Percentiles rank a stretch among this genome's conserved stretches.
Evolutionary conservation across 2,329 filamentous ascomycete species (phyloP).

Genomic region (Fusarium robinianum): DNA sequence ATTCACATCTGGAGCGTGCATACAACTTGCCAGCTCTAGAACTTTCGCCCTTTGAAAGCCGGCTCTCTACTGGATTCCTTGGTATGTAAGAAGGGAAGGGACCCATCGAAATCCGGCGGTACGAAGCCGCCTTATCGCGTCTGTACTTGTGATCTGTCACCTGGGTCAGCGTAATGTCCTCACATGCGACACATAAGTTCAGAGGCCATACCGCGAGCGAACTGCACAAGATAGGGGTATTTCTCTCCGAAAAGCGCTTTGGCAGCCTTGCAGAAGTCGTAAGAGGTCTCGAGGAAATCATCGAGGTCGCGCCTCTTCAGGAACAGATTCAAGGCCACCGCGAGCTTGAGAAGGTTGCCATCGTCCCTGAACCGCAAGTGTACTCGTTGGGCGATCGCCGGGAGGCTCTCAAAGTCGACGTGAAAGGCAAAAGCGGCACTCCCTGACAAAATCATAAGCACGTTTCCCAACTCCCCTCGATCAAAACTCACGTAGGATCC

Average conservation of each 20-base stretch:
- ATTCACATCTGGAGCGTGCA: no score
- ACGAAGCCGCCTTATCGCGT: no score
- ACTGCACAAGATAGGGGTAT: slow-evolving; percentile 21
- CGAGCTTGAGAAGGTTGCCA: slow-evolving; percentile 9
- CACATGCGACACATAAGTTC: no score
- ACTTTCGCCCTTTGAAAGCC: no score
- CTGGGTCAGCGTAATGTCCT: no score
- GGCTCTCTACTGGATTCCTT: no score
- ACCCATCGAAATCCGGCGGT: no score
- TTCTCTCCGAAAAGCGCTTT: slow-evolving; percentile 27
- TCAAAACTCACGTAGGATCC: slow-evolving; percentile 11
- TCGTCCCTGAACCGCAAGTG: slow-evolving; percentile 15
- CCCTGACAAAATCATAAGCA: slow-evolving; percentile 18
- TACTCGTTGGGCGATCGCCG: slow-evolving; percentile 14
- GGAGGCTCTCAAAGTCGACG: slow-evolving; percentile 19
- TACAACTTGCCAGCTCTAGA: no score
- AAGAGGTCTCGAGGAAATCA: slow-evolving; percentile 24
- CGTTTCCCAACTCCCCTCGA: no score
- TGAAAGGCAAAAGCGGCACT: slow-evolving; percentile 14
- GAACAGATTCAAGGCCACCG: slow-evolving; percentile 16
- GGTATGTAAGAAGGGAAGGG: no score
- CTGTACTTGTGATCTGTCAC: no score
- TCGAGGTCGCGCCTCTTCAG: slow-evolving; percentile 23
- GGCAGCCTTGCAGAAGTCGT: slow-evolving; percentile 13
- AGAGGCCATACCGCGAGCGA: no score